Percentiles rank a stretch among this genome's conserved stretches.
Conservation (phyloP, 2,329 filamentous ascomycete species). For the Capronia coronata region DNA sequence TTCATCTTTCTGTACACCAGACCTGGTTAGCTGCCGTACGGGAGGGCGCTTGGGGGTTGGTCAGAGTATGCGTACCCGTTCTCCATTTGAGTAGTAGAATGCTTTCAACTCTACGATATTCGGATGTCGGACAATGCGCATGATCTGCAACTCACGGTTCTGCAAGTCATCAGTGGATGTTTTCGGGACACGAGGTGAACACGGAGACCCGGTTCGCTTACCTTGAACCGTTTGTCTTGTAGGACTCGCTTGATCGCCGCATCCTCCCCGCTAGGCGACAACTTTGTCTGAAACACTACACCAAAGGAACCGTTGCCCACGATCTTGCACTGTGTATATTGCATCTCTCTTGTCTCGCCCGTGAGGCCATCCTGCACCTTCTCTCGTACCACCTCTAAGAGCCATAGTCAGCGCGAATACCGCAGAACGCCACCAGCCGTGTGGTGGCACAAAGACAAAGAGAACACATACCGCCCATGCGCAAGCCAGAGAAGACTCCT, state of each 20-base stretch:
- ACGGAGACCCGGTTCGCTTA: conserved; percentile 38
- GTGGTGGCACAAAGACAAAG: conserved; percentile 22
- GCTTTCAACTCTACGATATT: conserved; percentile 99
- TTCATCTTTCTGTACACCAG: conserved; percentile 70
- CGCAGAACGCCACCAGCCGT: conserved; percentile 1
- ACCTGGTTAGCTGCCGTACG: background rate
- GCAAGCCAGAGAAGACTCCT: conserved; percentile 70
- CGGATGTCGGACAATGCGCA: conserved; percentile 97
- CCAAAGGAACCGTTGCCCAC: conserved; percentile 98
- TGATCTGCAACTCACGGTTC: conserved; percentile 99
- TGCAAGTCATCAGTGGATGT: conserved; percentile 41
- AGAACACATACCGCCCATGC: conserved; percentile 85
- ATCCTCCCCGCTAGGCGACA: conserved; percentile 95
- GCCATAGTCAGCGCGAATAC: conserved; percentile 29
- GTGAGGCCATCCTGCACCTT: conserved; percentile 98
- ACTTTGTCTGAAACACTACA: conserved; percentile 97
- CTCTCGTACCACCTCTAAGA: conserved; percentile 87
- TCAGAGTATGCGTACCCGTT: conserved; percentile 61
- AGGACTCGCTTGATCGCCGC: conserved; percentile 98
- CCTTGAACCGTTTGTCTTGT: conserved; percentile 99
- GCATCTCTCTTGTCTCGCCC: conserved; percentile 90
- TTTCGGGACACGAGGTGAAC: background rate
- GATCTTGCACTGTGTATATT: conserved; percentile 99
- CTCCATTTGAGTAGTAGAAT: conserved; percentile 98
- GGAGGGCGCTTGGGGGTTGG: background rate